Evolutionary conservation across 1,139 yeast genomes (phyloP).

Genomic region (Candida anutae): DNA sequence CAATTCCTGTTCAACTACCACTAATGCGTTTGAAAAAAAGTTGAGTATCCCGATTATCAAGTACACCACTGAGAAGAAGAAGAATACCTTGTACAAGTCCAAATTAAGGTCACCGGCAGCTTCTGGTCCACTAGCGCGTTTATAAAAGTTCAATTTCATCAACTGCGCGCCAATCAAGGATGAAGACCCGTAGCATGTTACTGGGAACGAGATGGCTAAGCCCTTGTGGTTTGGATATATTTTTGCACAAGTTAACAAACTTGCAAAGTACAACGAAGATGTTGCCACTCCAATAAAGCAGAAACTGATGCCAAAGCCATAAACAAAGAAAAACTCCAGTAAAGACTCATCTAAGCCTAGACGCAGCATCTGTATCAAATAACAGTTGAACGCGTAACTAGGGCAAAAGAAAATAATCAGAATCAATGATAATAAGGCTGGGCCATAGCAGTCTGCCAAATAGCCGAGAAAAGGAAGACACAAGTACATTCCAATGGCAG

Average conservation of each 20-base stretch:
- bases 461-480: conserved; percentile 81
- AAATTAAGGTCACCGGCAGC: conserved; percentile 21
- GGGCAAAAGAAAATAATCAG: conserved; percentile 65
- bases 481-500: conserved; percentile 77
- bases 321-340: conserved; percentile 9
- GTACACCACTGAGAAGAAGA: conserved; percentile 51
- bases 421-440: conserved; percentile 59
- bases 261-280: conserved; percentile 69
- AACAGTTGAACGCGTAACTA: conserved; percentile 47
- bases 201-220: conserved; percentile 80
- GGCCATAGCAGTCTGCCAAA: conserved; percentile 79
- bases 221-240: conserved; percentile 70
- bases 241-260: conserved; percentile 77
- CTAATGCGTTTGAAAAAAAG: conserved; percentile 57
- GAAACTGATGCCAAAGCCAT: conserved; percentile 27
- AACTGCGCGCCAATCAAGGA: conserved; percentile 58
- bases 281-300: conserved; percentile 71
- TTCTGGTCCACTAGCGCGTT: conserved; percentile 6
- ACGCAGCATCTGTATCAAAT: conserved; percentile 2
- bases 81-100: conserved; percentile 48
- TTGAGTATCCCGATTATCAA: conserved; percentile 48
- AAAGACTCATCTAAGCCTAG: not conserved
- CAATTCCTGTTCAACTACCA: conserved; percentile 52
- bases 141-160: conserved; percentile 36
- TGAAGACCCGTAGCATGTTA: conserved; percentile 78